A percentile compares a stretch with the other conserved stretches of the same genome.
Conservation (phyloP, 2,329 filamentous ascomycete species). For the Aspergillus sp. region DNA sequence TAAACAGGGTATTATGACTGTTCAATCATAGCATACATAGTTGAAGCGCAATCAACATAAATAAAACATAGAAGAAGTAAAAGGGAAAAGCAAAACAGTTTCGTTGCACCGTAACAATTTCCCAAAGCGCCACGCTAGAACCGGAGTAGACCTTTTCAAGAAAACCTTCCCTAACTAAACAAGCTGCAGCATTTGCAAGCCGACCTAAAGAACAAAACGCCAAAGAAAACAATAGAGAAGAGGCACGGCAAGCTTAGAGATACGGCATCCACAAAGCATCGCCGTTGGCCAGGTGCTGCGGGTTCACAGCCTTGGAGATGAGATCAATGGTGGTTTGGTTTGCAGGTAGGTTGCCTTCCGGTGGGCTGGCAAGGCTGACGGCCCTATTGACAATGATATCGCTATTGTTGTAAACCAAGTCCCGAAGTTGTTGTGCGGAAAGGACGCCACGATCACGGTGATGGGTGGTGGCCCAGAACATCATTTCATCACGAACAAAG, state of each 20-base stretch:
- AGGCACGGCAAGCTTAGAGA: slow-evolving; percentile 54
- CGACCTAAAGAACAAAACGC: slow-evolving; percentile 17
- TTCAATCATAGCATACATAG: slow-evolving; percentile 3
- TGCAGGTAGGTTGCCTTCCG: slow-evolving; percentile 77
- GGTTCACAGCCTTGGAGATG: slow-evolving; percentile 89
- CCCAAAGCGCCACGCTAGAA: slow-evolving; percentile 27
- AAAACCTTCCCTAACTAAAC: neutral
- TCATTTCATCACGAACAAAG: slow-evolving; percentile 97
- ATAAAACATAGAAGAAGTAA: slow-evolving; percentile 13
- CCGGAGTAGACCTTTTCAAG: slow-evolving; percentile 2
- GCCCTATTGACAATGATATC: slow-evolving; percentile 91
- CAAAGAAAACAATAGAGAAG: slow-evolving; percentile 12
- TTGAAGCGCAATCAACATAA: slow-evolving; percentile 8
- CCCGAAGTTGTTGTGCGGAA: slow-evolving; percentile 69
- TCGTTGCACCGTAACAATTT: slow-evolving; percentile 16
- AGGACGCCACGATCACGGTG: slow-evolving; percentile 69
- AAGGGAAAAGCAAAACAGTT: slow-evolving; percentile 13
- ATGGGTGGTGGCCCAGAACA: slow-evolving; percentile 87
- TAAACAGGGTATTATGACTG: neutral
- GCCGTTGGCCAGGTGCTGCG: slow-evolving; percentile 80
- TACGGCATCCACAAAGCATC: slow-evolving; percentile 98
- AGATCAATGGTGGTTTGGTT: slow-evolving; percentile 97
- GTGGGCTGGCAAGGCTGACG: slow-evolving; percentile 75
- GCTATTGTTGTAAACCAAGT: slow-evolving; percentile 80
- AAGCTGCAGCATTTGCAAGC: neutral